phyloP scores from a whole-genome alignment of 345 rosid species.

The Melastoma malabathricum region DNA sequence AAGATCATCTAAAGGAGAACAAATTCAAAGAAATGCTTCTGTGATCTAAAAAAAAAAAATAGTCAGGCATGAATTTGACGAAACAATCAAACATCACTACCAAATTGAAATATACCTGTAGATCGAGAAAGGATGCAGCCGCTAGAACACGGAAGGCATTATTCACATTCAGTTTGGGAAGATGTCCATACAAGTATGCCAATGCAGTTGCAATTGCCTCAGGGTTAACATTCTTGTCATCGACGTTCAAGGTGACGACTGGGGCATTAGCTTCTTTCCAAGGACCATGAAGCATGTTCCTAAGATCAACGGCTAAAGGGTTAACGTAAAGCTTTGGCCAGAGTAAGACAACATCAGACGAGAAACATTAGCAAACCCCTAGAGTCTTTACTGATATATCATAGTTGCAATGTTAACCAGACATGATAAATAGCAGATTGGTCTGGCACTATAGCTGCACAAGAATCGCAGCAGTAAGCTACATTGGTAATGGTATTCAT shows the following conservation, averaged over 20 bases:
- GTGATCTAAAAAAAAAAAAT: too few species aligned
- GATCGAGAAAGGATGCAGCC: slow-evolving; percentile 96
- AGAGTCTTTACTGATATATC: not conserved
- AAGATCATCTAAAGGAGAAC: too few species aligned
- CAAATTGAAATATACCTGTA: slow-evolving; percentile 43
- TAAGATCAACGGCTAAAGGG: slow-evolving; percentile 8
- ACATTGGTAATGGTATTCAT: too few species aligned
- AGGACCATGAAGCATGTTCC: slow-evolving; percentile 93
- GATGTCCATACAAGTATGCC: slow-evolving; percentile 82
- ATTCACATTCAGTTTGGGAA: slow-evolving; percentile 72
- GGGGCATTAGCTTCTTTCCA: slow-evolving; percentile 95
- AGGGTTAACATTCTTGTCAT: slow-evolving; percentile 81
- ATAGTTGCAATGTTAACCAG: not conserved
- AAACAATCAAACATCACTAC: not conserved
- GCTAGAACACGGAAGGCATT: slow-evolving; percentile 91
- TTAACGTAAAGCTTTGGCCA: slow-evolving; percentile 3
- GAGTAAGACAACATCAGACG: not conserved
- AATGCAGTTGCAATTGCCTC: slow-evolving; percentile 75
- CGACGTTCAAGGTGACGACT: slow-evolving; percentile 55
- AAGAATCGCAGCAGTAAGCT: too few species aligned
- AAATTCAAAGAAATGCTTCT: not conserved
- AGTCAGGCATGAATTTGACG: too few species aligned
- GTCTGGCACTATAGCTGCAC: too few species aligned
- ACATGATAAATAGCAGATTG: not conserved
- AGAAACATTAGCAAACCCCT: not conserved